Evolutionary conservation across 768 basidiomycete species (phyloP), one percentile per base, ranked within the genome.

Genomic region (Tricholomella constricta): DNA sequence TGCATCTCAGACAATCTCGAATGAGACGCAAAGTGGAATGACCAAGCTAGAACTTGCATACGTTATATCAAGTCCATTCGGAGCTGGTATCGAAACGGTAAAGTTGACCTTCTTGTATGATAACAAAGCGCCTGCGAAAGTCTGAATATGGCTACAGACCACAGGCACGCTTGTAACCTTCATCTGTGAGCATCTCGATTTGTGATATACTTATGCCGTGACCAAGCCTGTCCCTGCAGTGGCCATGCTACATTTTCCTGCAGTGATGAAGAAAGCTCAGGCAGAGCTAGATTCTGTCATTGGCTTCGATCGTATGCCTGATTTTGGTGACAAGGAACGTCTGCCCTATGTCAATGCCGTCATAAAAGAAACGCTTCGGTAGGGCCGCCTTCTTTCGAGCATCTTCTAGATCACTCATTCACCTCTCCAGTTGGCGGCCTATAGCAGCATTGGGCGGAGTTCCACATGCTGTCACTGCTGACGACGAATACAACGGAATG

Each of bases 41-140:
- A 58, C 60, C 4, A 76, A 76, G 27, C 49, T 78, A 14, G 75
- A 79, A 38, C 56, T 80, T 10, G 77, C 76, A 10, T 79, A 79
- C 58, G 65, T 74, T 2, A 66, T 76, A 19, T 75, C 71, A 7
- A 70, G 73, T 44, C 75, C 78, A 0, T 79, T 79, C 54, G 76
- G 74, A 3, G 78, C 78, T 22, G 78, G 77, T 0, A 76, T 74
- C 11, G 77, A 78, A 6, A 44, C 43, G 26, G 43, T 44, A 37
- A 11, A 17, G 1, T 20, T 32, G 27, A 40, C 3, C 43, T 17
- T 44, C 40, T 36, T 10, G 26, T 25, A 38, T n/a, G 34, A 23
- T n/a, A n/a, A n/a, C n/a, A n/a, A n/a, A n/a, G n/a, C n/a, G n/a
- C n/a, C n/a, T n/a, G n/a, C n/a, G n/a, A n/a, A n/a, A n/a, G n/a